Evolutionary conservation across 2,329 filamentous ascomycete species (phyloP).

Genomic region (Fusarium sp.): DNA sequence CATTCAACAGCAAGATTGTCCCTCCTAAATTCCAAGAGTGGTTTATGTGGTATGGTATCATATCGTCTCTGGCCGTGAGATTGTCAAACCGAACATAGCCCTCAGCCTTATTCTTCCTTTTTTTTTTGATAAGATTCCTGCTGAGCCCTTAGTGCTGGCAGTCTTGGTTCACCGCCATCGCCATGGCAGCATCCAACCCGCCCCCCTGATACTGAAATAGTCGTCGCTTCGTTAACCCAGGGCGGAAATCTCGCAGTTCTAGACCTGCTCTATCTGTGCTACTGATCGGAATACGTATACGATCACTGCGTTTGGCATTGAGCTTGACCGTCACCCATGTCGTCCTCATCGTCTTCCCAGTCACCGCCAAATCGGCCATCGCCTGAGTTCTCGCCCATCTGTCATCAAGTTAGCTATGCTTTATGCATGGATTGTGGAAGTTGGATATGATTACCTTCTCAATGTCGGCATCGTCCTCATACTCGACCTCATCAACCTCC

Average conservation of each 20-base stretch:
- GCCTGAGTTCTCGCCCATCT: conserved; percentile 78
- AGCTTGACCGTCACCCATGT: conserved; percentile 71
- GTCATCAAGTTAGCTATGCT: conserved; percentile 23
- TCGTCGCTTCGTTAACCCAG: conserved; percentile 44
- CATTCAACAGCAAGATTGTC: conserved; percentile 13
- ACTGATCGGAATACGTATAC: background rate
- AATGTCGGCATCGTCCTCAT: conserved; percentile 83
- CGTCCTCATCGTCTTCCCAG: conserved; percentile 76
- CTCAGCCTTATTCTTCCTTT: conserved; percentile 4
- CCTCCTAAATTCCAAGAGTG: conserved; percentile 23
- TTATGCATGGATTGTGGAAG: background rate
- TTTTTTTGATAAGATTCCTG: conserved; percentile 4
- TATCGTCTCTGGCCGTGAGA: conserved; percentile 21
- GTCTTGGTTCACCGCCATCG: conserved; percentile 3
- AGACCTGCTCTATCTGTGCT: conserved; percentile 20
- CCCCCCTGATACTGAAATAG: conserved; percentile 36
- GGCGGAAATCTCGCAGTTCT: conserved; percentile 23
- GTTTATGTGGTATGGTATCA: conserved; percentile 25
- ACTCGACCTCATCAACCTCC: conserved; percentile 87
- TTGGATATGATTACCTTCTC: conserved; percentile 70
- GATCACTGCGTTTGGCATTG: conserved; percentile 80
- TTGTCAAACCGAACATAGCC: conserved; percentile 15
- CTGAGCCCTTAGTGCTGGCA: background rate
- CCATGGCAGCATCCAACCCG: conserved; percentile 1
- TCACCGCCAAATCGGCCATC: conserved; percentile 73